phyloP scores from a whole-genome alignment of 768 basidiomycete species.

The Hygrophoropsis aurantiaca region DNA sequence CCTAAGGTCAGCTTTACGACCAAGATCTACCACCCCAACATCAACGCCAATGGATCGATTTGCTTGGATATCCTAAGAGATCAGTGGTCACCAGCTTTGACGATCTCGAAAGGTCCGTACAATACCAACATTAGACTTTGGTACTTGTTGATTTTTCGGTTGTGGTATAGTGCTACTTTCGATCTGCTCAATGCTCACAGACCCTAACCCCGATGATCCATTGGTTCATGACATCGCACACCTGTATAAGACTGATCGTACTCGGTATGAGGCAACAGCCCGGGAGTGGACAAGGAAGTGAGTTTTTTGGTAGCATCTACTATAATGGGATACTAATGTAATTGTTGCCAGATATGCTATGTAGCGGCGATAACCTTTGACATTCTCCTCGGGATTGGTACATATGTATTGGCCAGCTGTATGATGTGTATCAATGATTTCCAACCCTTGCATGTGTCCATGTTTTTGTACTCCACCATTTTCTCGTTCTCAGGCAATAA shows the following conservation, averaged over 20 bases:
- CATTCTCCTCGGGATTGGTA: conserved; percentile 16
- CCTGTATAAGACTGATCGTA: conserved; percentile 98
- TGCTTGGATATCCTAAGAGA: conserved; percentile 98
- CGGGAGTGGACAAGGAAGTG: conserved; percentile 99
- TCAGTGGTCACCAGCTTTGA: conserved; percentile 98
- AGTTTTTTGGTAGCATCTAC: conserved; percentile 24
- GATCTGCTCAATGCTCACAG: conserved; percentile 99
- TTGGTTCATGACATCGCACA: conserved; percentile 98
- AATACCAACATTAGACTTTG: background rate
- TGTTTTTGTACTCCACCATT: conserved; percentile 33
- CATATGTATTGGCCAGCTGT: conserved; percentile 28
- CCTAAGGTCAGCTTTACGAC: conserved; percentile 99
- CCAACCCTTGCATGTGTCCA: conserved; percentile 26
- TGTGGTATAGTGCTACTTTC: conserved; percentile 76
- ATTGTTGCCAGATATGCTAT: conserved; percentile 44
- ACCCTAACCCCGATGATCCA: conserved; percentile 99
- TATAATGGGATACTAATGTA: conserved; percentile 1
- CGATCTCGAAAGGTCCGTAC: conserved; percentile 91
- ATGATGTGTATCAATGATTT: conserved; percentile 32
- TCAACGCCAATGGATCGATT: conserved; percentile 99
- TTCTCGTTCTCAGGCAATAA: conserved; percentile 15
- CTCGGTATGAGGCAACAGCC: conserved; percentile 96
- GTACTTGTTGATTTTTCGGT: background rate
- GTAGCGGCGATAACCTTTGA: conserved; percentile 38
- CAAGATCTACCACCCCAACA: conserved; percentile 99